A percentile compares a stretch with the other conserved stretches of the same genome.
phyloP scores from a whole-genome alignment of 306 rosid species.

The Urtica urens region DNA sequence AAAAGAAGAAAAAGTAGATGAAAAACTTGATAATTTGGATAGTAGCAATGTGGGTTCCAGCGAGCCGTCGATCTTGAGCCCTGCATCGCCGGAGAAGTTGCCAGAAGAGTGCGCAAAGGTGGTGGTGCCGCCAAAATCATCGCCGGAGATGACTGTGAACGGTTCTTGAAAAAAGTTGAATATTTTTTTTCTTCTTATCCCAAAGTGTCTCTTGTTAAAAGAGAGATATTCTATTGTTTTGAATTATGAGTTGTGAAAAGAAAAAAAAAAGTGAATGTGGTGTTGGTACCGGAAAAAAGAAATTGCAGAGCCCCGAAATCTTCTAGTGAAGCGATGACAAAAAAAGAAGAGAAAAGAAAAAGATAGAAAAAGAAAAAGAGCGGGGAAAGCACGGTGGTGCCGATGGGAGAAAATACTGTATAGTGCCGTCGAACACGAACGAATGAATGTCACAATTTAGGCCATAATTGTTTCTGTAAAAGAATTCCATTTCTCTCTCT shows the following conservation, averaged over 20 bases:
- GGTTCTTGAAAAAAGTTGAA: too few species aligned
- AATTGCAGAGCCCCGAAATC: constrained; percentile 16
- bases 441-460: constrained; percentile 20
- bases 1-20: too few species aligned
- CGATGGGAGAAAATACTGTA: constrained; percentile 40
- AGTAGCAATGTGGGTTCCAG: constrained; percentile 30
- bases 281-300: constrained; percentile 21
- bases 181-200: constrained; percentile 17
- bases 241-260: constrained; percentile 17
- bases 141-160: constrained; percentile 89
- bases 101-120: constrained; percentile 63
- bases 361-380: too few species aligned
- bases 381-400: too few species aligned
- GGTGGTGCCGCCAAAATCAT: constrained; percentile 64
- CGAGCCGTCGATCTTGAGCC: constrained; percentile 29
- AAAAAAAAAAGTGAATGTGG: constrained; percentile 31
- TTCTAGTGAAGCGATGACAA: too few species aligned
- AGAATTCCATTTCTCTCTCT: constrained; percentile 25
- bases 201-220: constrained; percentile 9
- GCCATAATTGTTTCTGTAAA: constrained; percentile 36
- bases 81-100: constrained; percentile 42
- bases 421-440: constrained; percentile 31
- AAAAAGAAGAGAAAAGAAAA: too few species aligned
- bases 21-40: too few species aligned
- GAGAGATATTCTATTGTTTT: too few species aligned